Evolutionary conservation across 1,284 basidiomycete genomes (phyloP).

Genomic region (Malassezia sympodialis): DNA sequence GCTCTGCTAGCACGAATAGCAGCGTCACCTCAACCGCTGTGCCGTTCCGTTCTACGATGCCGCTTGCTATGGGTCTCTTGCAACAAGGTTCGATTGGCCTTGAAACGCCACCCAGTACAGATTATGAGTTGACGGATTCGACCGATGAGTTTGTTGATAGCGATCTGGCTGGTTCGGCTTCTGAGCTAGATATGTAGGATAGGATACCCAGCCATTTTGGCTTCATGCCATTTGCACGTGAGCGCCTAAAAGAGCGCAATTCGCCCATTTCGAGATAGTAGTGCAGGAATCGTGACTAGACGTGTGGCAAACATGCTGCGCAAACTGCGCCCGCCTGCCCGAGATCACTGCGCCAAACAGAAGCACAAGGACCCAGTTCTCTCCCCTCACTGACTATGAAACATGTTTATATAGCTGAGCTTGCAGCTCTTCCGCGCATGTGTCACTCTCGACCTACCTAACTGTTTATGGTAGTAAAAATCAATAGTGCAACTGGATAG

Average conservation of each 20-base stretch:
- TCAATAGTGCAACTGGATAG: too few species aligned
- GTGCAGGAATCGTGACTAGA: too few species aligned
- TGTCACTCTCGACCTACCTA: too few species aligned
- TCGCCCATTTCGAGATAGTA: background rate
- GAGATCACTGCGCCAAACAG: too few species aligned
- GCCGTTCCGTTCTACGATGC: background rate
- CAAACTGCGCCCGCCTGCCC: too few species aligned
- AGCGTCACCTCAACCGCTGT: background rate
- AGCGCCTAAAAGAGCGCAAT: background rate
- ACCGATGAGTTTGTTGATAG: conserved; percentile 2
- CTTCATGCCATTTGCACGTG: background rate
- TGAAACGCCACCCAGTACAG: conserved; percentile 12
- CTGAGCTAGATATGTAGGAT: background rate
- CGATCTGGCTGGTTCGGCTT: background rate
- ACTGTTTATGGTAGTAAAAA: too few species aligned
- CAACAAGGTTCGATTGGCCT: background rate
- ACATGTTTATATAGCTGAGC: background rate
- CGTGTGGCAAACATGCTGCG: too few species aligned
- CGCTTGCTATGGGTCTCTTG: conserved; percentile 10
- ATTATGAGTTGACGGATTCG: conserved; percentile 9
- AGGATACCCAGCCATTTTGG: background rate
- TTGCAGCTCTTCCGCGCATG: background rate
- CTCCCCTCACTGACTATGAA: too few species aligned
- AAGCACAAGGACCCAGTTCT: too few species aligned
- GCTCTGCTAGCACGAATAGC: conserved; percentile 8